Evolutionary conservation across 2,329 filamentous ascomycete genomes (phyloP).

Genomic region (Colletotrichum sp.): DNA sequence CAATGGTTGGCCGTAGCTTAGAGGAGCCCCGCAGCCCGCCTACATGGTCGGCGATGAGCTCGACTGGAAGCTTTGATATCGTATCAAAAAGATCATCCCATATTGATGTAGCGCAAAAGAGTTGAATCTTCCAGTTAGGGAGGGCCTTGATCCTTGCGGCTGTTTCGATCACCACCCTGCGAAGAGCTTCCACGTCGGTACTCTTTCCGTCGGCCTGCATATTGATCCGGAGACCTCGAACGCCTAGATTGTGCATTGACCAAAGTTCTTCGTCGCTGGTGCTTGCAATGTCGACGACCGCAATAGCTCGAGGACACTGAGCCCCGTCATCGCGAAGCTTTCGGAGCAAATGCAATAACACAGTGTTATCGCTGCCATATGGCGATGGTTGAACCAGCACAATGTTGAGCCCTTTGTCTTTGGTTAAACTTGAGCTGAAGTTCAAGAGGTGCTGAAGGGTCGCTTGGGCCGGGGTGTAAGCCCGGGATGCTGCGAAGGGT

Average conservation of each 20-base stretch:
- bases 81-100: neutral
- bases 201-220: neutral
- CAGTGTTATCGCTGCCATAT: neutral
- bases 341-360: neutral
- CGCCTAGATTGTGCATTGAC: neutral
- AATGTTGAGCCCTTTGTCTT: neutral
- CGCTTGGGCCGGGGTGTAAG: conserved; percentile 13
- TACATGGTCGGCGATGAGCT: conserved; percentile 2
- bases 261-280: neutral
- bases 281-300: neutral
- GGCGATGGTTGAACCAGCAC: conserved; percentile 1
- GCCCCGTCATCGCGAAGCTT: neutral
- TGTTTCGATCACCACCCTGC: neutral
- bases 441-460: neutral
- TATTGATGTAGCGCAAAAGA: neutral
- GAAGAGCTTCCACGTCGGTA: neutral
- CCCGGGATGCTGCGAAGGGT: neutral
- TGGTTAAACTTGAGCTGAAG: neutral
- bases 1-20: neutral
- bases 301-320: neutral
- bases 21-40: conserved; percentile 1
- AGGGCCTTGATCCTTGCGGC: neutral
- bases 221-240: neutral
- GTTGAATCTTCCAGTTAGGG: neutral
- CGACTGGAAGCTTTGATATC: neutral